A percentile compares a stretch with the other conserved stretches of the same genome.
Evolutionary conservation across 495 filamentous ascomycete genomes (phyloP).

Genomic region (Podospora conica): DNA sequence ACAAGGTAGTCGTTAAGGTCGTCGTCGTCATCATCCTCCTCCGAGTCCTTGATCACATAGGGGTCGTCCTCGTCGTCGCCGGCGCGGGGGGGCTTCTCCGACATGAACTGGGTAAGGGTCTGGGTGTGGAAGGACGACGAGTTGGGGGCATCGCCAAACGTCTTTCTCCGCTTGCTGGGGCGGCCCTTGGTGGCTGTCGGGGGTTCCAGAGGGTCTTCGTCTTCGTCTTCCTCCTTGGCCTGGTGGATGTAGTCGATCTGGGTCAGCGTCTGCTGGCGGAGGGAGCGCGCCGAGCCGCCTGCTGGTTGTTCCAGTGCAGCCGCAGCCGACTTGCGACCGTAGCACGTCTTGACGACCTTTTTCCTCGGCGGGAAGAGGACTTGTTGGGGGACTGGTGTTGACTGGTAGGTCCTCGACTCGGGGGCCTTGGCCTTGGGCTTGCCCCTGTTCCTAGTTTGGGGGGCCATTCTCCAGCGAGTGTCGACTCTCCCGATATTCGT

Average conservation of each 20-base stretch:
- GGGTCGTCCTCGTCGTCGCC: constrained; percentile 19
- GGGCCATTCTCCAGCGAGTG: constrained; percentile 28
- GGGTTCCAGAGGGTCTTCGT: not conserved
- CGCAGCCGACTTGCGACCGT: constrained; percentile 27
- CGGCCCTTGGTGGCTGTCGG: constrained; percentile 13
- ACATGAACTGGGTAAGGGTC: constrained; percentile 39
- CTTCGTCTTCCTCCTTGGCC: constrained; percentile 2
- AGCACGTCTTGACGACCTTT: constrained; percentile 33
- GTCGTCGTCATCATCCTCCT: constrained; percentile 26
- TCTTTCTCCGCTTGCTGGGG: constrained; percentile 32
- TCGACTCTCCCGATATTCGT: too few relatives aligned
- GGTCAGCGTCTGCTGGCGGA: constrained; percentile 44
- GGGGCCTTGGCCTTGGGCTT: constrained; percentile 13
- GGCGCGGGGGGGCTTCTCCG: constrained; percentile 16
- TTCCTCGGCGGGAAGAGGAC: constrained; percentile 31
- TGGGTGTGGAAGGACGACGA: constrained; percentile 37
- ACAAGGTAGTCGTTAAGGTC: constrained; percentile 10
- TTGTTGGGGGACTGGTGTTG: constrained; percentile 35
- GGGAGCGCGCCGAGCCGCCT: constrained; percentile 18
- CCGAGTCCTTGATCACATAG: constrained; percentile 32
- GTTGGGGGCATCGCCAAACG: constrained; percentile 33
- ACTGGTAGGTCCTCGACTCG: constrained; percentile 32
- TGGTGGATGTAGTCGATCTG: constrained; percentile 40
- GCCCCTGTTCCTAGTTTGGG: constrained; percentile 24
- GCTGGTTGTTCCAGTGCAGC: not conserved